Evolutionary conservation across 2,329 filamentous ascomycete species (phyloP), one percentile per base, ranked within the genome.

Genomic region (Nannizziopsis arthrosporioides): DNA sequence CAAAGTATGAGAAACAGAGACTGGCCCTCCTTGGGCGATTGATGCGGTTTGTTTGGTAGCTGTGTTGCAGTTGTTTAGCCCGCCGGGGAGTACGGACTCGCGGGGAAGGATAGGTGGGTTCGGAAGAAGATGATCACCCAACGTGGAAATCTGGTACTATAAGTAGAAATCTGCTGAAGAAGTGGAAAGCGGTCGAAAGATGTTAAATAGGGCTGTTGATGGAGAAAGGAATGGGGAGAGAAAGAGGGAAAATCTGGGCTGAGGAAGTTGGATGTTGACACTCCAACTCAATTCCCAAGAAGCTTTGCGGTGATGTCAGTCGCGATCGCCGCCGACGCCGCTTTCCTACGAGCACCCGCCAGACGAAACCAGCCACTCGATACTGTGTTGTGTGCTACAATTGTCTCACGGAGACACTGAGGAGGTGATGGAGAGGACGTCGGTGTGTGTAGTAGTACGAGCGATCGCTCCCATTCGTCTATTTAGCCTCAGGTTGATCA

Each of bases 271-370:
- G n/a, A n/a, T 9, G n/a, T 11, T 35, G 42, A n/a, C 10, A n/a
- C 15, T 12, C 9, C 34, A 35, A 35, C 41, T 19, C 31, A 34
- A 44, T 44, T 46, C 44, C 15, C 34, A 15, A 36, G 34, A 42
- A 47, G 45, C 45, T 47, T 47, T 38, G 31, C 11, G 19, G 45
- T 47, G 45, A 47, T 47, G 45, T 47, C 45, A 47, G 45, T 47
- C 45, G 42, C 44, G 22, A 30, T 14, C 14, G 19, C 27, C 12
- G n/a, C 42, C 15, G 4, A 15, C 15, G 14, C 32, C 15, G 42
- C 42, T 37, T 30, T 36, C 22, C 22, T 27, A n/a, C n/a, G n/a
- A n/a, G 34, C 32, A 37, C 37, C 32, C 43, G 43, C 43, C 14
- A 5, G 15, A 11, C 38, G 19, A 18, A 7, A 39, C 14, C 12